Evolutionary conservation across 2,329 filamentous ascomycete genomes (phyloP), one percentile per base, ranked within the genome.

Genomic region (Exophiala bonariae): DNA sequence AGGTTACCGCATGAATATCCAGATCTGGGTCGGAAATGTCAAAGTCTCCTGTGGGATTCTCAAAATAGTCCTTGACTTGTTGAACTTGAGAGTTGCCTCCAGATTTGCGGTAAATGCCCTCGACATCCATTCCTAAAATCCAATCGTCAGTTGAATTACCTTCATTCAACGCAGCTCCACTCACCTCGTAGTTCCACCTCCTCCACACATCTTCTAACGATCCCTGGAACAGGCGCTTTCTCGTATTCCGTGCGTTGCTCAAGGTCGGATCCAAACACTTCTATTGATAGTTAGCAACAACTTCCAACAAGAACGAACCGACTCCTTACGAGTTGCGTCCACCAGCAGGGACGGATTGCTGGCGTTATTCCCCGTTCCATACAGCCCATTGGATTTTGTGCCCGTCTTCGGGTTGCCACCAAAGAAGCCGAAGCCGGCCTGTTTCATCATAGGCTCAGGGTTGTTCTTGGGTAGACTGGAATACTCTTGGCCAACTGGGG

Each of bases 71-170:
- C 62, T 92, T 89, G 59, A 99, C 88, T 61, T 81, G 78, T 67
- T 95, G 95, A 64, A 96, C 87, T 66, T 95, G 89, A 7, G 88
- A 89, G 61, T 87, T 90, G 57, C 91, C 93, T 47, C 93, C 93
- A 41, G 91, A 96, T 77, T 99, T 99, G 62, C 93, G 85, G 72
- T 99, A 99, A 60, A 99, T 95, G 54, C 93, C 93, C 71, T 97
- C 93, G 59, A 95, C 82, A 61, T 97, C 91, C 89, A 99, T 96
- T 36, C 77, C 76, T 78, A 47, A 19, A 13, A 23, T 39, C 19
- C 63, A 35, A 53, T 61, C 56, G 35, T 44, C 33, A 11, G 14
- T 20, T 22, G 8, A 37, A 22, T 7, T 18, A 8, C 9, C n/a
- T 19, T 19, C 13, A 9, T n/a, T n/a, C 28, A 9, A 23, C 36